phyloP scores from a whole-genome alignment of 441 rosid species.

The Dalechampia spathulata region DNA sequence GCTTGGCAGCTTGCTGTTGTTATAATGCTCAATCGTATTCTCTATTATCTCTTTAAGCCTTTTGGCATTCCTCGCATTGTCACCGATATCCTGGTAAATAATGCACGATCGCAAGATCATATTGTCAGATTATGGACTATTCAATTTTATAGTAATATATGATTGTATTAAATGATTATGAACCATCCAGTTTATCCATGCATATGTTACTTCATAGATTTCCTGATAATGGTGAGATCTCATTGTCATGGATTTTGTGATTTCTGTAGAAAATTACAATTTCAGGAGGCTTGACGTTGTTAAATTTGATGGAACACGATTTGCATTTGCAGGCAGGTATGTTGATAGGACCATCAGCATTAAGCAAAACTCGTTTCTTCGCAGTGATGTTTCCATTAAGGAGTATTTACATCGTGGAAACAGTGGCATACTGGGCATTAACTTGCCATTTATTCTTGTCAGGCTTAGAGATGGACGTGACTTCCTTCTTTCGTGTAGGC shows the following conservation, averaged over 20 bases:
- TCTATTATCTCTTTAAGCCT: constrained; percentile 26
- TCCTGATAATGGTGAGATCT: too few relatives aligned
- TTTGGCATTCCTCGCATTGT: constrained; percentile 24
- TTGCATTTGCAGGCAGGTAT: constrained; percentile 36
- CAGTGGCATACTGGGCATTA: constrained; percentile 30
- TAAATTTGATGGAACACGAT: too few relatives aligned
- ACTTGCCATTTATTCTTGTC: constrained; percentile 35
- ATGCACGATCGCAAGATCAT: too few relatives aligned
- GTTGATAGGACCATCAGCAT: constrained; percentile 28
- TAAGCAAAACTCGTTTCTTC: constrained; percentile 11
- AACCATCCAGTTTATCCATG: too few relatives aligned
- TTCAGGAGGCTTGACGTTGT: too few relatives aligned
- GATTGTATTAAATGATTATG: too few relatives aligned
- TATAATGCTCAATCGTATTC: constrained; percentile 14
- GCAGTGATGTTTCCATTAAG: constrained; percentile 14
- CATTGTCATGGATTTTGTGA: too few relatives aligned
- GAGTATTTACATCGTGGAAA: constrained; percentile 17
- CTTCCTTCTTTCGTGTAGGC: constrained; percentile 14
- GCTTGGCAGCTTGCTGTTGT: constrained; percentile 20
- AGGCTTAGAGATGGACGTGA: constrained; percentile 34
- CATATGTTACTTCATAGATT: too few relatives aligned
- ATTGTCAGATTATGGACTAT: too few relatives aligned
- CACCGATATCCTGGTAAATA: constrained; percentile 28
- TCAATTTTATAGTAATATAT: too few relatives aligned
- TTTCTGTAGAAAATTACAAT: neutral